phyloP scores from a whole-genome alignment of 2,329 filamentous ascomycete species.

The Aspergillus oerlinghausenensis region DNA sequence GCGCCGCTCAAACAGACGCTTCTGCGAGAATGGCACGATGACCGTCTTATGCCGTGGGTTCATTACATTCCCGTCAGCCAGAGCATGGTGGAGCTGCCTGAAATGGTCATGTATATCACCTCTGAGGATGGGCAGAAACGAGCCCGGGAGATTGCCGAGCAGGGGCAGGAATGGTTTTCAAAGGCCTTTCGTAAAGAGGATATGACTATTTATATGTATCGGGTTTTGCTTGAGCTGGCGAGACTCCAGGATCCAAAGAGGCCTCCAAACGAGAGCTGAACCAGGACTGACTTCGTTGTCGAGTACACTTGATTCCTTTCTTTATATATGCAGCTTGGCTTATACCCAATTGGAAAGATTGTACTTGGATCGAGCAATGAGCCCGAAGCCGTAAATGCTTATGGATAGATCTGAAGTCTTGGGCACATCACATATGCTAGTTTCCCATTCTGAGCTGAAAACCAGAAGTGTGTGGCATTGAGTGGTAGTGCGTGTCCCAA shows the following conservation, averaged over 20 bases:
- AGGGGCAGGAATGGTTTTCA: slow-evolving; percentile 14
- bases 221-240: slow-evolving; percentile 15
- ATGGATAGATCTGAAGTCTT: too few relatives aligned
- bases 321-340: too few relatives aligned
- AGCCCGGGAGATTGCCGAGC: slow-evolving; percentile 12
- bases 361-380: too few relatives aligned
- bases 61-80: slow-evolving; percentile 22
- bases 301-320: too few relatives aligned
- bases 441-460: too few relatives aligned
- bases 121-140: slow-evolving; percentile 9
- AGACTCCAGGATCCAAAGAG: slow-evolving; percentile 13
- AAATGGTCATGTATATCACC: slow-evolving; percentile 15
- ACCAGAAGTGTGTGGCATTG: too few relatives aligned
- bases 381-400: too few relatives aligned
- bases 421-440: too few relatives aligned
- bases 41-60: slow-evolving; percentile 18
- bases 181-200: slow-evolving; percentile 13
- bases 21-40: slow-evolving; percentile 23
- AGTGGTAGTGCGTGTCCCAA: too few relatives aligned
- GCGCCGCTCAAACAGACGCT: slow-evolving; percentile 18
- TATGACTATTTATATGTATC: slow-evolving; percentile 15
- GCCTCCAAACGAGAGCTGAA: slow-evolving; percentile 26
- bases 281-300: too few relatives aligned
- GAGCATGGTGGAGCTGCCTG: slow-evolving; percentile 18
- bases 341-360: too few relatives aligned